These are phyloP conservation scores for Panellus pusillus DNA, from an alignment of 768 basidiomycete species.

Conservation along the genomic window DNA sequence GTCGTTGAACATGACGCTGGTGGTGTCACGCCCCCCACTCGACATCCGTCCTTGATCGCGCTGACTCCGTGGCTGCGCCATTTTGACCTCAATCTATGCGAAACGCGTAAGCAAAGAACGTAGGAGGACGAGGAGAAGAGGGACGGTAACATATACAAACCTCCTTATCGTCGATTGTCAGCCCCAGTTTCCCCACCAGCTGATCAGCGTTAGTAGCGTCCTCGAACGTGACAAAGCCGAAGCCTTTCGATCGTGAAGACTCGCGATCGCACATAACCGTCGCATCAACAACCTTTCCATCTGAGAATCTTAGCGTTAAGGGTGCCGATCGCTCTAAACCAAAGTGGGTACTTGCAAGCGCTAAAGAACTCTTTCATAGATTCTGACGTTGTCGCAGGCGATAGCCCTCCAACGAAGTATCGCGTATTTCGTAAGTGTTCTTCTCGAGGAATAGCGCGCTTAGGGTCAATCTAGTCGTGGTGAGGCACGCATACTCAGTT, in stretches of 20 bases:
- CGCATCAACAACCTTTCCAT: constrained; percentile 79
- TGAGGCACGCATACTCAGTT: not conserved
- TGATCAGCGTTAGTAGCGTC: constrained; percentile 63
- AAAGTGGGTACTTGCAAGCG: constrained; percentile 33
- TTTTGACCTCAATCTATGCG: constrained; percentile 76
- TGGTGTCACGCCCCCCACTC: constrained; percentile 19
- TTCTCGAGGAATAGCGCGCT: constrained; percentile 82
- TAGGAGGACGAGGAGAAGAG: not conserved
- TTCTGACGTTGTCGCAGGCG: constrained; percentile 66
- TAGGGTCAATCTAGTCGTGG: constrained; percentile 69
- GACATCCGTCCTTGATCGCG: constrained; percentile 51
- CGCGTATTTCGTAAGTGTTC: constrained; percentile 76
- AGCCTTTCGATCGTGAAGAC: constrained; percentile 73
- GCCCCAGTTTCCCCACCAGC: constrained; percentile 64
- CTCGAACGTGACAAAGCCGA: constrained; percentile 84
- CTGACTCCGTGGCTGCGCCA: constrained; percentile 71
- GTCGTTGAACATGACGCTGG: constrained; percentile 32
- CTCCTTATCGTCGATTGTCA: constrained; percentile 76
- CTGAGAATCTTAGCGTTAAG: not conserved
- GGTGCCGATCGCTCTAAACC: not conserved
- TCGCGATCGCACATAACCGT: constrained; percentile 87
- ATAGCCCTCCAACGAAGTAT: constrained; percentile 79
- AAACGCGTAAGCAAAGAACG: not conserved
- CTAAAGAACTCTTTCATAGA: constrained; percentile 70
- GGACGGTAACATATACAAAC: constrained; percentile 35